phyloP scores from a whole-genome alignment of 2,329 filamentous ascomycete species.

The Chaetomiaceae sp. region DNA sequence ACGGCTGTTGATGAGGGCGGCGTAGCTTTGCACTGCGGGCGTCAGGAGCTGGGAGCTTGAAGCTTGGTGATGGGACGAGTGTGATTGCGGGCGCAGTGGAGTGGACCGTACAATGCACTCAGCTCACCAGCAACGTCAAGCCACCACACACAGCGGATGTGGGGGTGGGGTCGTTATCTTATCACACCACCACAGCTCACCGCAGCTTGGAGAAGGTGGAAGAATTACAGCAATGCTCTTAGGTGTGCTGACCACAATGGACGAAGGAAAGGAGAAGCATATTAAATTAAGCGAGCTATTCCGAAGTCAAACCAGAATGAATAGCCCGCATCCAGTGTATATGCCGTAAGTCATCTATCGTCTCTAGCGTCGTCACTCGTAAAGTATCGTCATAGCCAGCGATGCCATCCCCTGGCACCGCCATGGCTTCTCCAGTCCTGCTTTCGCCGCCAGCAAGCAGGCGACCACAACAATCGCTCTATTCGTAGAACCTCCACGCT shows the following conservation, averaged over 20 bases:
- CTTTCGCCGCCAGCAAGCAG: neutral
- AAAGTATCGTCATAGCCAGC: slow-evolving; percentile 1
- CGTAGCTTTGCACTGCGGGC: too few relatives aligned
- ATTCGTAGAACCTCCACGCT: too few relatives aligned
- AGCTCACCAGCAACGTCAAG: too few relatives aligned
- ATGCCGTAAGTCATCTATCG: slow-evolving; percentile 18
- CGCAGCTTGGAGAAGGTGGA: neutral
- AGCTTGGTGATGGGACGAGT: neutral
- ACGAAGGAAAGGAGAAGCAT: slow-evolving; percentile 8
- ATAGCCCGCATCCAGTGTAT: slow-evolving; percentile 5
- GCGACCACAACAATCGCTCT: too few relatives aligned
- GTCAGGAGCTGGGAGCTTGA: too few relatives aligned
- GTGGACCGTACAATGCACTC: neutral
- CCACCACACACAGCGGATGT: too few relatives aligned
- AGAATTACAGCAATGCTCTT: too few relatives aligned
- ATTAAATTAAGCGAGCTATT: slow-evolving; percentile 15
- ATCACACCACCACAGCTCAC: neutral
- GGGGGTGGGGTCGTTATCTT: neutral
- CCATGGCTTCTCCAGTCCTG: neutral
- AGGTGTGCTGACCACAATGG: too few relatives aligned
- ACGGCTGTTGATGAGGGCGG: slow-evolving; percentile 25
- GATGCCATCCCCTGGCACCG: neutral
- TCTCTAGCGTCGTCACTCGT: slow-evolving; percentile 15
- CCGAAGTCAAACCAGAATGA: slow-evolving; percentile 2
- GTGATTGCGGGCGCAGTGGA: neutral